Percentiles rank a stretch among this genome's conserved stretches.
phyloP scores from a whole-genome alignment of 2,329 filamentous ascomycete genomes.

The Colletotrichum sp. region DNA sequence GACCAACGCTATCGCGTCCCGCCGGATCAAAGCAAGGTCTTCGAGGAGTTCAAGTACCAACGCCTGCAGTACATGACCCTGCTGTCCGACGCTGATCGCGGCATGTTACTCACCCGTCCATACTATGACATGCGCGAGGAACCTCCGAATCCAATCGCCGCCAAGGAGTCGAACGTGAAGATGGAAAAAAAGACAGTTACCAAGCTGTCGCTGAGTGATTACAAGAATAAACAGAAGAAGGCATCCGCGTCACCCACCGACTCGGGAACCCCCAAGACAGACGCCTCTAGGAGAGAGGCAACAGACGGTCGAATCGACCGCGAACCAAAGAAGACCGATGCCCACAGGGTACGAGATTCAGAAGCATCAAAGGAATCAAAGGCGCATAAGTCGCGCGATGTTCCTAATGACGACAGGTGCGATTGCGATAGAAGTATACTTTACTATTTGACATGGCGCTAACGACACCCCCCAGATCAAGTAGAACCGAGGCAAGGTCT shows the following conservation, averaged over 20 bases:
- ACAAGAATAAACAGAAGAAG: conserved; percentile 59
- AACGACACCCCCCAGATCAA: not conserved
- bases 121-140: conserved; percentile 64
- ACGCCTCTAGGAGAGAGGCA: conserved; percentile 26
- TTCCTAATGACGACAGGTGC: conserved; percentile 34
- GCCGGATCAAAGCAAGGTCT: conserved; percentile 42
- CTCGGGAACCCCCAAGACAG: conserved; percentile 26
- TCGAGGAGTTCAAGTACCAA: conserved; percentile 55
- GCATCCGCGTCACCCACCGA: conserved; percentile 18
- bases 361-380: conserved; percentile 31
- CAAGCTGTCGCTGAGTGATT: conserved; percentile 62
- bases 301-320: conserved; percentile 15
- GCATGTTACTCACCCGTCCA: conserved; percentile 60
- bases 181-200: conserved; percentile 52
- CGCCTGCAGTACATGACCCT: conserved; percentile 63
- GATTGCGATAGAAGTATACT: not conserved
- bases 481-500: not conserved
- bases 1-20: conserved; percentile 52
- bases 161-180: conserved; percentile 43
- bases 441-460: not conserved
- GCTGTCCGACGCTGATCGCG: conserved; percentile 62
- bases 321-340: conserved; percentile 28
- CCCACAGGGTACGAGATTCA: conserved; percentile 25
- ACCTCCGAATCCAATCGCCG: conserved; percentile 44
- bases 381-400: conserved; percentile 33